Conservation (phyloP, 2,329 filamentous ascomycete species). For the Phialophora verrucosa region DNA sequence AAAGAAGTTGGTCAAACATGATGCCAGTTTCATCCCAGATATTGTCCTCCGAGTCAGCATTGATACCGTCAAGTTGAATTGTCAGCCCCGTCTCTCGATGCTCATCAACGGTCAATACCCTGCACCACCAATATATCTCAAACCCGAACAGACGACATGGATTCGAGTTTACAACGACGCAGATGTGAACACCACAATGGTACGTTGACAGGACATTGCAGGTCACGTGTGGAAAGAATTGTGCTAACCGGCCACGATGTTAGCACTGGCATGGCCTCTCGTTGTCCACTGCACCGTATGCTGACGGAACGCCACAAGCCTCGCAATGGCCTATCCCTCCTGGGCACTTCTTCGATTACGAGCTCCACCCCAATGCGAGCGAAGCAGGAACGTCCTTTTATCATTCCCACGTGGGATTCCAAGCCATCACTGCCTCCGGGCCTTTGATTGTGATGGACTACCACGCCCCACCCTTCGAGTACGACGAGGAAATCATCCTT, state of each 20-base stretch:
- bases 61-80: conserved; percentile 52
- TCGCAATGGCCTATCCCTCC: conserved; percentile 71
- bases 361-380: conserved; percentile 59
- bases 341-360: conserved; percentile 69
- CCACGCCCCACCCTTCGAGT: conserved; percentile 59
- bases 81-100: conserved; percentile 54
- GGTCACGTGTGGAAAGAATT: neutral
- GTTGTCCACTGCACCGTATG: conserved; percentile 65
- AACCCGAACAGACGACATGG: conserved; percentile 57
- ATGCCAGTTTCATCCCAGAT: conserved; percentile 47
- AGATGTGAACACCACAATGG: conserved; percentile 63
- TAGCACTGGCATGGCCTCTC: conserved; percentile 73
- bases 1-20: conserved; percentile 27
- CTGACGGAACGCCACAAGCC: conserved; percentile 66
- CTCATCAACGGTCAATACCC: conserved; percentile 61
- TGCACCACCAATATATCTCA: conserved; percentile 57
- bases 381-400: conserved; percentile 71
- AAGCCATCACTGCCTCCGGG: conserved; percentile 64
- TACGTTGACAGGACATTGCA: conserved; percentile 40
- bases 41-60: conserved; percentile 54
- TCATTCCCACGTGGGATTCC: conserved; percentile 70
- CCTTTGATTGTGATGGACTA: conserved; percentile 63
- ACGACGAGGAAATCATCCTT: conserved; percentile 66
- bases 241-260: conserved; percentile 1
- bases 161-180: conserved; percentile 64